Conservation (phyloP, 768 basidiomycete genomes). For the Cyathus striatus region DNA sequence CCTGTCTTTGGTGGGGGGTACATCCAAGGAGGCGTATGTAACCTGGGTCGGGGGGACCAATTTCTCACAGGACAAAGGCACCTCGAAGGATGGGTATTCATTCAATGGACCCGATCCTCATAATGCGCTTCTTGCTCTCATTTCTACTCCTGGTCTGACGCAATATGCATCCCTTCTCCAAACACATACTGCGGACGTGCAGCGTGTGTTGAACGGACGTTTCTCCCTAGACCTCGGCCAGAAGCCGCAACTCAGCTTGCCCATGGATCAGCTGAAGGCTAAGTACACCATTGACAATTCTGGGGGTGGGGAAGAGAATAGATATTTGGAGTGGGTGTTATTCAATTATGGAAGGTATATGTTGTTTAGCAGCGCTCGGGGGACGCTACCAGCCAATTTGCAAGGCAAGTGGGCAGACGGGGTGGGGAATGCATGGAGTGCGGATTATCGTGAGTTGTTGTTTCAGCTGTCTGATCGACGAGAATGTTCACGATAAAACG, state of each 20-base stretch:
- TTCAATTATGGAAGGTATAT: constrained; percentile 74
- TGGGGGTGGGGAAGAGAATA: constrained; percentile 35
- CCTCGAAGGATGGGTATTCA: constrained; percentile 47
- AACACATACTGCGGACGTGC: constrained; percentile 49
- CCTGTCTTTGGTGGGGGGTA: constrained; percentile 25
- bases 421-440: constrained; percentile 51
- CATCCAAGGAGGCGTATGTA: constrained; percentile 53
- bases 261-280: constrained; percentile 54
- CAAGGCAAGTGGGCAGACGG: constrained; percentile 72
- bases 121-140: constrained; percentile 28
- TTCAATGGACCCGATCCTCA: constrained; percentile 66
- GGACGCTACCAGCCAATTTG: constrained; percentile 62
- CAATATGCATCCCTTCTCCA: constrained; percentile 35
- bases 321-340: constrained; percentile 68
- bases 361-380: constrained; percentile 56
- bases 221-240: constrained; percentile 63
- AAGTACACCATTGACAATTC: constrained; percentile 41
- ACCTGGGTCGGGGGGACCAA: constrained; percentile 75
- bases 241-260: constrained; percentile 40
- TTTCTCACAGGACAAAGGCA: constrained; percentile 60
- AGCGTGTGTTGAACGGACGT: constrained; percentile 27
- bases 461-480: no score
- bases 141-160: constrained; percentile 20
- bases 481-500: no score
- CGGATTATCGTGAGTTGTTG: constrained; percentile 43